A percentile compares a stretch with the other conserved stretches of the same genome.
Evolutionary conservation across 108 stramenopile genomes (phyloP).

Genomic region (Parietichytrium sp.): DNA sequence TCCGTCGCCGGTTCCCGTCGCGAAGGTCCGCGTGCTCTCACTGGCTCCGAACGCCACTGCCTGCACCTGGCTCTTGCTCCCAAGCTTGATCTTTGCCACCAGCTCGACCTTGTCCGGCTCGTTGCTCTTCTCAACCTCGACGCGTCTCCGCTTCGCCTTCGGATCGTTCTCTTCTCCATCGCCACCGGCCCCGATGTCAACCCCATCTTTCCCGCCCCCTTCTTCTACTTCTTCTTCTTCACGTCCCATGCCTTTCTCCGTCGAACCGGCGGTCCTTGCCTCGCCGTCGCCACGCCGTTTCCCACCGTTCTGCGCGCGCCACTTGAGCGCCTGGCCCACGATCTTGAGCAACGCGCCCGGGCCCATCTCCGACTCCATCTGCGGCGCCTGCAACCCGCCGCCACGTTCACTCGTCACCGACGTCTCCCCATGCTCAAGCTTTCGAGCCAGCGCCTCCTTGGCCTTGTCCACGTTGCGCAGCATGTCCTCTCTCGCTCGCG

Average conservation of each 20-base stretch:
- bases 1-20: slow-evolving; percentile 86
- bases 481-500: not conserved
- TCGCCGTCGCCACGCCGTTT: slow-evolving; percentile 46
- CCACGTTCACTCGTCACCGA: too few species aligned
- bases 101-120: slow-evolving; percentile 21
- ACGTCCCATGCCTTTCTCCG: not conserved
- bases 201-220: slow-evolving; percentile 41
- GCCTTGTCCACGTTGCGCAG: not conserved
- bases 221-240: slow-evolving; percentile 50
- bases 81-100: slow-evolving; percentile 42
- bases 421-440: not conserved
- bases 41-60: not conserved
- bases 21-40: slow-evolving; percentile 62
- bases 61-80: slow-evolving; percentile 46
- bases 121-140: slow-evolving; percentile 1
- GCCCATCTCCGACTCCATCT: slow-evolving; percentile 63
- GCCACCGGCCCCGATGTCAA: slow-evolving; percentile 1
- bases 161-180: slow-evolving; percentile 53
- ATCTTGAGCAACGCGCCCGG: slow-evolving; percentile 71
- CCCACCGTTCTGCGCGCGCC: slow-evolving; percentile 73
- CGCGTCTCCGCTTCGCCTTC: not conserved
- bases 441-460: not conserved
- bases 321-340: slow-evolving; percentile 83
- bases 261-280: slow-evolving; percentile 30
- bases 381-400: slow-evolving; percentile 43